phyloP scores from a whole-genome alignment of 805 yeast species.

The Sugiyamaella lignohabitans region DNA sequence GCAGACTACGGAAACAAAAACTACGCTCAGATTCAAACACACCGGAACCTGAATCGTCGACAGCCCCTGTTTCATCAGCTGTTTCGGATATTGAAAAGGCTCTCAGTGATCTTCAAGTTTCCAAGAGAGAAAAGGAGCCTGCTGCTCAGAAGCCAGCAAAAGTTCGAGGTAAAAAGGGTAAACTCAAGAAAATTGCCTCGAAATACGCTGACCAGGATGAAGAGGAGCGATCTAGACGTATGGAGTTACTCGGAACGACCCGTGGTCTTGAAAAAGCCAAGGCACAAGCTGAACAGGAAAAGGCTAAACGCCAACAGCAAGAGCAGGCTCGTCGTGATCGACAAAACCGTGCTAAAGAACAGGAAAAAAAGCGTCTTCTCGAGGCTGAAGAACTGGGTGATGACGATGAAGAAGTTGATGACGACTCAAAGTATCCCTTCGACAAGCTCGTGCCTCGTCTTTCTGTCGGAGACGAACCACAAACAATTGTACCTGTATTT shows the following conservation, averaged over 20 bases:
- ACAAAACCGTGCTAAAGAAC: conserved; percentile 38
- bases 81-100: conserved; percentile 25
- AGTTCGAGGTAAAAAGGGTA: conserved; percentile 80
- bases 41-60: not conserved
- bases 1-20: not conserved
- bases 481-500: conserved; percentile 73
- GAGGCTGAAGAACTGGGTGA: conserved; percentile 31
- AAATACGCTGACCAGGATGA: conserved; percentile 92
- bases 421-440: conserved; percentile 34
- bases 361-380: conserved; percentile 40
- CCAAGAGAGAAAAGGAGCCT: conserved; percentile 1
- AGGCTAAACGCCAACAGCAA: conserved; percentile 34
- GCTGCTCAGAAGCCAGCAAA: conserved; percentile 29
- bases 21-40: not conserved
- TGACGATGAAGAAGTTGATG: conserved; percentile 31
- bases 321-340: conserved; percentile 31
- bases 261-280: conserved; percentile 44
- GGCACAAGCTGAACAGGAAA: conserved; percentile 31
- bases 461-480: conserved; percentile 42
- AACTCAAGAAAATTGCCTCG: conserved; percentile 69
- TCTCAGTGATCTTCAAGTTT: conserved; percentile 20
- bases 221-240: conserved; percentile 65
- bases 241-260: conserved; percentile 80
- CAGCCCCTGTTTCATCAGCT: not conserved
- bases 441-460: conserved; percentile 32